Percentiles rank a stretch among this genome's conserved stretches.
These are phyloP conservation scores for Acarospora socialis DNA, from an alignment of 2,329 filamentous ascomycete genomes.

Conservation along the genomic window DNA sequence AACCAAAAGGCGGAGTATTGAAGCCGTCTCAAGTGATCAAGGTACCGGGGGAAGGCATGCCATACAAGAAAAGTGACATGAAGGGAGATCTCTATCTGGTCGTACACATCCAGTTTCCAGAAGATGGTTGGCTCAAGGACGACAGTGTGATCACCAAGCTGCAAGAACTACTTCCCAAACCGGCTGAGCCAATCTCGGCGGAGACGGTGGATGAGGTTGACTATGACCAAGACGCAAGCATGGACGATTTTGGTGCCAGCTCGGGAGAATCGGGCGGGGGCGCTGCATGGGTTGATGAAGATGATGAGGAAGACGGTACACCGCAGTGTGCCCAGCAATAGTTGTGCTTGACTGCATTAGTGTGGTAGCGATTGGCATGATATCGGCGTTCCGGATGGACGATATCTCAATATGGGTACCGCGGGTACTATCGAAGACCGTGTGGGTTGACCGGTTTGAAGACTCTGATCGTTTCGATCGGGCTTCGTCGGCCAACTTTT, in stretches of 20 bases:
- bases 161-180: conserved; percentile 57
- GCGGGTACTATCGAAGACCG: not conserved
- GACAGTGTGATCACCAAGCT: conserved; percentile 58
- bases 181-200: conserved; percentile 47
- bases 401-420: not conserved
- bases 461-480: too few relatives aligned
- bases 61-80: conserved; percentile 66
- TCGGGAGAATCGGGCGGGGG: conserved; percentile 29
- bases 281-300: conserved; percentile 35
- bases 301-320: conserved; percentile 26
- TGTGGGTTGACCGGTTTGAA: too few relatives aligned
- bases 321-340: conserved; percentile 37
- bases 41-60: conserved; percentile 86
- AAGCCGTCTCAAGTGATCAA: conserved; percentile 75
- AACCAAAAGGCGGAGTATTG: conserved; percentile 64
- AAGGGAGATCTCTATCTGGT: conserved; percentile 80
- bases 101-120: conserved; percentile 77
- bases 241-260: conserved; percentile 53
- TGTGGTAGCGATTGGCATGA: not conserved
- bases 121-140: conserved; percentile 66
- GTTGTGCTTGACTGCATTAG: conserved; percentile 6
- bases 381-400: not conserved
- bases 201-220: conserved; percentile 77
- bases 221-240: conserved; percentile 67
- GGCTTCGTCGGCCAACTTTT: too few relatives aligned